A percentile compares a stretch with the other conserved stretches of the same genome.
Evolutionary conservation across 768 basidiomycete species (phyloP).

Genomic region (Leccinum barrowsii): DNA sequence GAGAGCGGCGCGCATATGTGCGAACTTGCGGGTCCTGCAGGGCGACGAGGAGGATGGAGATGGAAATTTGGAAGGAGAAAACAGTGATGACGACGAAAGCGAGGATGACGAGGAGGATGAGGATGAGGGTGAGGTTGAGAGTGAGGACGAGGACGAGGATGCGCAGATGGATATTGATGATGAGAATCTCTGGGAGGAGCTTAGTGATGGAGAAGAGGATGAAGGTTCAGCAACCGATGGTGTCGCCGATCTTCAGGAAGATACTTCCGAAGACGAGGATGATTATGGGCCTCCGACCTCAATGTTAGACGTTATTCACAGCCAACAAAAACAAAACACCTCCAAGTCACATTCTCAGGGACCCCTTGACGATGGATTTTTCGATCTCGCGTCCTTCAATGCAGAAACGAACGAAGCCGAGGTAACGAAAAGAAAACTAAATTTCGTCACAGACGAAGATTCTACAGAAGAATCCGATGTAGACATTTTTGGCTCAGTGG

Average conservation of each 20-base stretch:
- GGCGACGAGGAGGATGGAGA: slow-evolving; percentile 41
- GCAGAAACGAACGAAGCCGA: slow-evolving; percentile 74
- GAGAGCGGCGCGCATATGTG: slow-evolving; percentile 64
- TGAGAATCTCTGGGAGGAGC: slow-evolving; percentile 28
- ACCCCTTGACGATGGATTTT: slow-evolving; percentile 85
- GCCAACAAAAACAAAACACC: slow-evolving; percentile 24
- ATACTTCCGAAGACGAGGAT: slow-evolving; percentile 38
- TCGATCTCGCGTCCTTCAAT: slow-evolving; percentile 85
- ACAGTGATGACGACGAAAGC: slow-evolving; percentile 21
- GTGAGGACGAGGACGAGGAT: slow-evolving; percentile 29
- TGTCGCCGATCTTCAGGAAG: slow-evolving; percentile 35
- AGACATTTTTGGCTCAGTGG: slow-evolving; percentile 66
- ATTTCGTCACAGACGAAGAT: slow-evolving; percentile 47
- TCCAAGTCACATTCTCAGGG: slow-evolving; percentile 20
- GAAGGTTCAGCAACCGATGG: slow-evolving; percentile 27
- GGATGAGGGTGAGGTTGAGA: slow-evolving; percentile 3
- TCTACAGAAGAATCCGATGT: slow-evolving; percentile 52
- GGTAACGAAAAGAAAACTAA: slow-evolving; percentile 58
- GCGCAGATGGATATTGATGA: slow-evolving; percentile 31
- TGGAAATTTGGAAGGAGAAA: slow-evolving; percentile 15
- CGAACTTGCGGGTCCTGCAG: slow-evolving; percentile 65
- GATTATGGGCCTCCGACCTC: slow-evolving; percentile 21
- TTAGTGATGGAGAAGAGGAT: slow-evolving; percentile 19
- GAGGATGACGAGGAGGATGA: slow-evolving; percentile 23
- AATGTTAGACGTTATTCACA: slow-evolving; percentile 25